These are phyloP conservation scores for Phytophthora macrochlamydospora DNA, from an alignment of 352 stramenopile species.

Conservation along the genomic window DNA sequence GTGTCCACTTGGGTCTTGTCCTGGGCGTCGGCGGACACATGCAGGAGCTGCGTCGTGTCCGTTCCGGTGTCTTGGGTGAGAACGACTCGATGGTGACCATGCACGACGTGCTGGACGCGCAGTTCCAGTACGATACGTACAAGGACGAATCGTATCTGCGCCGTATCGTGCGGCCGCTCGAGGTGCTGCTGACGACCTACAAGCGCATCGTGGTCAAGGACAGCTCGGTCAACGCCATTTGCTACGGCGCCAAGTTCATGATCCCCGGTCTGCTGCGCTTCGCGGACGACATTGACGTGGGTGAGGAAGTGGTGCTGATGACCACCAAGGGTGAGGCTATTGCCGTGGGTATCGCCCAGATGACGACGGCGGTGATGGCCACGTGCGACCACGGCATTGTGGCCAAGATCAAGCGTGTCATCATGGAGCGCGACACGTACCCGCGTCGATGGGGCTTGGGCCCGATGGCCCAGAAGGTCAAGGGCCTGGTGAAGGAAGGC, in stretches of 20 bases:
- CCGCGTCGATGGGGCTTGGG: conserved; percentile 98
- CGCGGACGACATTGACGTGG: conserved; percentile 99
- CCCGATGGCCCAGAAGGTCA: conserved; percentile 99
- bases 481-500: conserved; percentile 96
- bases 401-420: conserved; percentile 99
- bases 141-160: conserved; percentile 99
- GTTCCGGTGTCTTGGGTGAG: conserved; percentile 96
- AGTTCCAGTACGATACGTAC: conserved; percentile 98
- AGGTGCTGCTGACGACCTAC: conserved; percentile 98
- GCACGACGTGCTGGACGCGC: conserved; percentile 99
- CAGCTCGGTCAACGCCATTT: conserved; percentile 99
- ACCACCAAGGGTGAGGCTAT: conserved; percentile 99
- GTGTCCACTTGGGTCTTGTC: conserved; percentile 98
- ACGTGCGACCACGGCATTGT: conserved; percentile 99
- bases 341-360: conserved; percentile 98
- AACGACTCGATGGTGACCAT: conserved; percentile 99
- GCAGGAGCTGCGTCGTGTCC: conserved; percentile 98
- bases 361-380: conserved; percentile 99
- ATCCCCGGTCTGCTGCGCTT: conserved; percentile 99
- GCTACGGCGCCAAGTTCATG: conserved; percentile 99
- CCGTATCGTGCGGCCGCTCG: conserved; percentile 97
- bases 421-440: conserved; percentile 99
- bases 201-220: conserved; percentile 99
- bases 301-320: conserved; percentile 99
- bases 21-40: conserved; percentile 99